Base-by-base conservation (phyloP, 176 grass and related monocot species). In the Triticum dicoccoides region DNA sequence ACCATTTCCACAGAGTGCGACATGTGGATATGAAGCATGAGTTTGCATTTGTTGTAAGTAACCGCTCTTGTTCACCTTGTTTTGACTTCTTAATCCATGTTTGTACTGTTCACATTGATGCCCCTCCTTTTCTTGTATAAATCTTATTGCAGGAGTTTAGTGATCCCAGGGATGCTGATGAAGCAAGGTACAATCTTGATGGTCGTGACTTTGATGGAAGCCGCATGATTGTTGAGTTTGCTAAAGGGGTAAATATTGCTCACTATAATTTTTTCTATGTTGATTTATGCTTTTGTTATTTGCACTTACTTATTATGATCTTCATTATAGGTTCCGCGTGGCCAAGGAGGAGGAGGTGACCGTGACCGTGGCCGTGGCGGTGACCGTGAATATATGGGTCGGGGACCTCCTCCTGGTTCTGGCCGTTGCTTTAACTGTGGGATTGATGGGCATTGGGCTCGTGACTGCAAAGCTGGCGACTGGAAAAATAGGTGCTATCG, bases 1-100 rank as follows among this genome's bases (percentile, higher is more conserved):
- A 88, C 89, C 38, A 84, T 91, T 87, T 91, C 88, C 77, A 87
- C 97, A 98, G 97, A 96, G 90, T 98, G 84, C 97, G 92, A 80
- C 73, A 96, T 80, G 97, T 98, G 94, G 97, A 98, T 83, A 91
- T 98, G 97, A 98, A 98, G 97, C 92, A 94, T 38, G 97, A 98
- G 72, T 98, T 91, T 79, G 97, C 97, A 17, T 98, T 98, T 94
- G 90, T 98, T 91, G 97, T 98, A 98, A 89, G 95, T 93, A 76
- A 21, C 84, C 21, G 35, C 51, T 82, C 39, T 47, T 69, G 9
- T 3, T 78, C 25, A 65, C 42, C 15, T 41, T 29, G 4, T 61
- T 70, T 71, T 23, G 29, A 20, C 71, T 8, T 65, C 18, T 77
- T 17, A 42, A 10, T 33, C 33, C 14, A 21, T 18, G 11, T 78